Evolutionary conservation across 345 rosid genomes (phyloP).

Genomic region (Carallia pectinifolia): DNA sequence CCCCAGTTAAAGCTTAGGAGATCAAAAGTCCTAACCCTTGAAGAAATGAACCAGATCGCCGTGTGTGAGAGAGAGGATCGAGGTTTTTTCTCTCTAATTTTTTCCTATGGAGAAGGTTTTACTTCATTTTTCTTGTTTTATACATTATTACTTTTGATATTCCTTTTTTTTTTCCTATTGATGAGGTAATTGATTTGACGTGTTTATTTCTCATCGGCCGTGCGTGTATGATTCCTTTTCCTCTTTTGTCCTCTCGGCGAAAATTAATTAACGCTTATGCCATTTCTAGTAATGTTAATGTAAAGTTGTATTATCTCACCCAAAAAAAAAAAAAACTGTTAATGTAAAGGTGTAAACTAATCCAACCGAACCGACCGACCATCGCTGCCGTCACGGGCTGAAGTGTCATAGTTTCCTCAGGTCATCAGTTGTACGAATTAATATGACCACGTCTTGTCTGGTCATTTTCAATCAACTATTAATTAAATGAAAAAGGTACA

Average conservation of each 20-base stretch:
- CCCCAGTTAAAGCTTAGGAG: neutral
- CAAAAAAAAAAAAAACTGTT: too few relatives aligned
- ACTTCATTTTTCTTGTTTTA: neutral
- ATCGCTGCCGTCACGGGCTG: neutral
- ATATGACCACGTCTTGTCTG: too few relatives aligned
- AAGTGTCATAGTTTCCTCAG: too few relatives aligned
- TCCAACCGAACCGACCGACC: too few relatives aligned
- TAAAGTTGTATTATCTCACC: too few relatives aligned
- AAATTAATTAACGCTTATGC: slow-evolving; percentile 4
- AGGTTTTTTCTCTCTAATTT: neutral
- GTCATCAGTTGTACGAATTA: too few relatives aligned
- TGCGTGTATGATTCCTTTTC: neutral
- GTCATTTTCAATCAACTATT: too few relatives aligned
- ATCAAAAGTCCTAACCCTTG: slow-evolving; percentile 33
- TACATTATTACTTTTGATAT: neutral
- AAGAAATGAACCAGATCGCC: slow-evolving; percentile 39
- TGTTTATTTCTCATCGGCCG: slow-evolving; percentile 13
- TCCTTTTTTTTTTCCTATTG: slow-evolving; percentile 13
- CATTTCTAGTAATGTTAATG: neutral
- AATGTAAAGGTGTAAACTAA: too few relatives aligned
- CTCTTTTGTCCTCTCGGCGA: slow-evolving; percentile 8
- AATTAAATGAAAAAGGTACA: too few relatives aligned
- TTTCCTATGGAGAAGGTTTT: neutral
- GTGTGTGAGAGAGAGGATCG: slow-evolving; percentile 1
- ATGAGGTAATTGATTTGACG: slow-evolving; percentile 15